phyloP scores from a whole-genome alignment of 192 early-diverging fungal genomes.

The Entrophospora sp. region DNA sequence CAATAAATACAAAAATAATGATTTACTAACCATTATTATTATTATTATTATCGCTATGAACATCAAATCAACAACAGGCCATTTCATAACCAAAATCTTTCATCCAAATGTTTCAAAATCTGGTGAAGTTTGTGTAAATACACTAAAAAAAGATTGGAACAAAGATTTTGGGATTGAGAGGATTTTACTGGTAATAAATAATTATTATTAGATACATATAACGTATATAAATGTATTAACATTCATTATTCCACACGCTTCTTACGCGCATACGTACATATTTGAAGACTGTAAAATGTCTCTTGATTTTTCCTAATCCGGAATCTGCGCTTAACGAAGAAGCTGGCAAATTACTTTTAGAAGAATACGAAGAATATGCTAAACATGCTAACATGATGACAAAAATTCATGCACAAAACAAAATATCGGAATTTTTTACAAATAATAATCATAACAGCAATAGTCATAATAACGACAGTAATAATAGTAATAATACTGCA shows the following conservation, averaged over 20 bases:
- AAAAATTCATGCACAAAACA: constrained; percentile 57
- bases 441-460: background rate
- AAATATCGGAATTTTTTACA: constrained; percentile 1
- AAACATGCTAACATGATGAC: constrained; percentile 74
- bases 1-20: too few relatives aligned
- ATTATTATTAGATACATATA: constrained; percentile 1
- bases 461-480: background rate
- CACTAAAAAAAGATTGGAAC: constrained; percentile 96
- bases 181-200: constrained; percentile 63
- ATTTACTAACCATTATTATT: too few relatives aligned
- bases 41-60: too few relatives aligned
- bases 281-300: constrained; percentile 81
- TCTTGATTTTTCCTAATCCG: constrained; percentile 90
- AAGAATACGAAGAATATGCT: constrained; percentile 79
- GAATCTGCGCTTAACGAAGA: constrained; percentile 96
- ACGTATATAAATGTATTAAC: background rate
- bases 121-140: constrained; percentile 94
- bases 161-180: constrained; percentile 72
- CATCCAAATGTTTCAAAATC: constrained; percentile 86
- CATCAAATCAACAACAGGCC: constrained; percentile 44
- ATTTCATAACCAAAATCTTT: constrained; percentile 90
- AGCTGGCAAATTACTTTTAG: constrained; percentile 81
- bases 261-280: background rate
- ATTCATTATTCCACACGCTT: background rate
- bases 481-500: background rate